These are phyloP conservation scores for Botrytis squamosa DNA, from an alignment of 2,329 filamentous ascomycete species.

Conservation along the genomic window DNA sequence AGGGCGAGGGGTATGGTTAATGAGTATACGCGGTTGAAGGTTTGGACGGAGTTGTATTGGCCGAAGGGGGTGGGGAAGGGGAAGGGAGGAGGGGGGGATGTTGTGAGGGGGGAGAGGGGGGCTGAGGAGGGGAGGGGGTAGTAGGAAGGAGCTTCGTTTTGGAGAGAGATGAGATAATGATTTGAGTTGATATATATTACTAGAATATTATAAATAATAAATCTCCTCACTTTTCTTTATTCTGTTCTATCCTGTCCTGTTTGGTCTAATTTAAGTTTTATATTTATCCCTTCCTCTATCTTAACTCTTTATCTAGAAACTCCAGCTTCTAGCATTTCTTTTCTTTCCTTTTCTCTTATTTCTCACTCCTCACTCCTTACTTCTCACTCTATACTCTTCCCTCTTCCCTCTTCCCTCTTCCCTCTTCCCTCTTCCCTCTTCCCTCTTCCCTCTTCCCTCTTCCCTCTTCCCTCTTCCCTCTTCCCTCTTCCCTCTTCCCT, in stretches of 20 bases:
- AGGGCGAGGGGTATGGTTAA: conserved; percentile 22
- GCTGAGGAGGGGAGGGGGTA: too few species aligned
- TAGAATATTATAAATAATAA: neutral
- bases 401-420: too few species aligned
- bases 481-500: too few species aligned
- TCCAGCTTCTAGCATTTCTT: too few species aligned
- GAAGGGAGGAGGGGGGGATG: neutral
- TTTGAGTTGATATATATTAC: neutral
- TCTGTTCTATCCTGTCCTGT: accelerated
- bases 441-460: too few species aligned
- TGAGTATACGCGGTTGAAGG: conserved; percentile 4
- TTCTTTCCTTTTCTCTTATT: too few species aligned
- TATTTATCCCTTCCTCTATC: neutral
- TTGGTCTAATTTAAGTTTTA: accelerated
- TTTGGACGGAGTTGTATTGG: conserved; percentile 16
- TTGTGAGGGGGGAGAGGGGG: too few species aligned
- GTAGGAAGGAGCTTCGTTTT: neutral
- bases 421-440: too few species aligned
- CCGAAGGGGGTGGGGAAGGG: neutral
- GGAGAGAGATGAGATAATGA: neutral
- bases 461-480: too few species aligned
- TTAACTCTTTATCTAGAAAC: too few species aligned
- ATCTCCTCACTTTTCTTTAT: neutral
- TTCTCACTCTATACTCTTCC: too few species aligned
- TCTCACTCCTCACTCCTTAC: too few species aligned